These are phyloP conservation scores for Xylaria sp. DNA, from an alignment of 2,329 filamentous ascomycete genomes.

Conservation along the genomic window DNA sequence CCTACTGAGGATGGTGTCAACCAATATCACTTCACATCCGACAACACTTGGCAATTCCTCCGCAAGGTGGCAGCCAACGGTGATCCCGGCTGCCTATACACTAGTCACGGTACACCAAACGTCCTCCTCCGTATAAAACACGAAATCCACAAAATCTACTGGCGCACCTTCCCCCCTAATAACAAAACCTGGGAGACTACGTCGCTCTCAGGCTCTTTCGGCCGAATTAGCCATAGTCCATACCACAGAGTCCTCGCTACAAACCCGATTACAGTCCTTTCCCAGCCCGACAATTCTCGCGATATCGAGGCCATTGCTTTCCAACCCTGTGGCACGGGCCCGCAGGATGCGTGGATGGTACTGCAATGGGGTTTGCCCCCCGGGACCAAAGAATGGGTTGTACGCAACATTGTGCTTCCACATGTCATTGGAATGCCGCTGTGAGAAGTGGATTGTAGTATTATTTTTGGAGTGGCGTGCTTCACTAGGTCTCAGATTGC, in stretches of 20 bases:
- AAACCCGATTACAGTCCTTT: neutral
- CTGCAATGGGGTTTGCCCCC: neutral
- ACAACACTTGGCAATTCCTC: neutral
- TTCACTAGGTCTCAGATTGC: neutral
- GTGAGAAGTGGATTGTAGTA: neutral
- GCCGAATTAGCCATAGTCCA: neutral
- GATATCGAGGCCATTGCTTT: neutral
- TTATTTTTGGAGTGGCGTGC: neutral
- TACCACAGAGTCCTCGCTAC: neutral
- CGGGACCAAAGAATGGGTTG: neutral
- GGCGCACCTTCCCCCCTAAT: no score
- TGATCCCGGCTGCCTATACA: neutral
- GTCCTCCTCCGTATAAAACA: neutral
- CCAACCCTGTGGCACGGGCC: neutral
- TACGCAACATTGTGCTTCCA: neutral
- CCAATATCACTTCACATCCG: neutral
- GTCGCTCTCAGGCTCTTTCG: neutral
- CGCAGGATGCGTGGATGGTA: constrained; percentile 6
- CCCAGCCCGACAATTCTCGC: neutral
- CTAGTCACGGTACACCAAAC: neutral
- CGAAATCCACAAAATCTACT: no score
- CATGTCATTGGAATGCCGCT: constrained; percentile 1
- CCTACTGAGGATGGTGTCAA: neutral
- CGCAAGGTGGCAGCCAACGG: neutral
- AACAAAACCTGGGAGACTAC: neutral